These are phyloP conservation scores for Trametes pubescens DNA, from an alignment of 1,284 basidiomycete species.

Conservation along the genomic window DNA sequence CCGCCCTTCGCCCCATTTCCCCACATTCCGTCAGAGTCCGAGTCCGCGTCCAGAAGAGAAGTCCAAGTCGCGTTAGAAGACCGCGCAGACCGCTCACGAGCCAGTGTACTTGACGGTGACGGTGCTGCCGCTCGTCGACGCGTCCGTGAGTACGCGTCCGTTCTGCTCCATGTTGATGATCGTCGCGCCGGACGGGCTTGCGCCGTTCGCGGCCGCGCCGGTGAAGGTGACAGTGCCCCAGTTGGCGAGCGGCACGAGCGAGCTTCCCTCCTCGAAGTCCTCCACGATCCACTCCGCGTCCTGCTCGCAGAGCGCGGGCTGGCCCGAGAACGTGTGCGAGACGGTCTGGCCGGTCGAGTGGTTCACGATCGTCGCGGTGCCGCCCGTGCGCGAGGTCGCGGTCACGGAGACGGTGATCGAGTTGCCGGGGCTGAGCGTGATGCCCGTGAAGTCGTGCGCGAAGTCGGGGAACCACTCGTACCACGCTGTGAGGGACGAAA, in stretches of 20 bases:
- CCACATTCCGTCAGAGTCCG: neutral
- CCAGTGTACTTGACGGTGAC: slow-evolving; percentile 41
- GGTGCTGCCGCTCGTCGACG: slow-evolving; percentile 30
- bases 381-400: slow-evolving; percentile 38
- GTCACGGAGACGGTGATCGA: slow-evolving; percentile 42
- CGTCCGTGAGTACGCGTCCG: slow-evolving; percentile 38
- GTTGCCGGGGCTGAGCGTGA: slow-evolving; percentile 43
- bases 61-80: neutral
- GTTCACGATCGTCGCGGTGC: slow-evolving; percentile 44
- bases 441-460: slow-evolving; percentile 45
- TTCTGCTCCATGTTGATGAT: slow-evolving; percentile 46
- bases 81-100: slow-evolving; percentile 9
- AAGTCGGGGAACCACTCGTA: slow-evolving; percentile 50
- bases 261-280: slow-evolving; percentile 44
- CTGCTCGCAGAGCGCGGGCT: slow-evolving; percentile 45
- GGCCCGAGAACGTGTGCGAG: slow-evolving; percentile 40
- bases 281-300: slow-evolving; percentile 42
- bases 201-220: slow-evolving; percentile 26
- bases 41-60: neutral
- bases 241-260: slow-evolving; percentile 48
- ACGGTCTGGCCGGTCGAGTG: slow-evolving; percentile 41
- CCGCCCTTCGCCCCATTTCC: neutral
- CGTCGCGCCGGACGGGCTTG: slow-evolving; percentile 38
- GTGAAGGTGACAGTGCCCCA: slow-evolving; percentile 45
- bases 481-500: slow-evolving; percentile 40